These are phyloP conservation scores for Hyphopichia burtonii DNA, from an alignment of 1,139 yeast species.

Conservation along the genomic window DNA sequence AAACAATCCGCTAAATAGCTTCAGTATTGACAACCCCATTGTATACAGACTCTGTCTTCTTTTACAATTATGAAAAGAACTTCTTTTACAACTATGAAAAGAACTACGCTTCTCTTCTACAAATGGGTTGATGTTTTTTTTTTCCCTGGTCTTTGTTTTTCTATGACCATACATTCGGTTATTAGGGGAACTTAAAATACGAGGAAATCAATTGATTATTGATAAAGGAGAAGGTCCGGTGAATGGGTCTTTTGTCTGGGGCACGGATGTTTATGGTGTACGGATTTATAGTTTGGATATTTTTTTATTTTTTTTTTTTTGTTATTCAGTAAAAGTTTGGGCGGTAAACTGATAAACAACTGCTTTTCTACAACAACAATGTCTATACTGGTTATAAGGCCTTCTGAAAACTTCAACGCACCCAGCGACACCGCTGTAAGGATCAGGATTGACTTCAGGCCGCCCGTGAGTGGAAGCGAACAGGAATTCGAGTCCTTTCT, in stretches of 20 bases:
- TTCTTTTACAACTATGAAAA: background rate
- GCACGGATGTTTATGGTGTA: no score
- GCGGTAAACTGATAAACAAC: background rate
- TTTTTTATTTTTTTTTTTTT: no score
- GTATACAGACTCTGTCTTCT: no score
- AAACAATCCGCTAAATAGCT: constrained; percentile 35
- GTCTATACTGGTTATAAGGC: background rate
- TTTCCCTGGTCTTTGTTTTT: no score
- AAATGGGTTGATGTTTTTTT: background rate
- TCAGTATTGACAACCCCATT: constrained; percentile 40
- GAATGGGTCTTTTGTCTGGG: no score
- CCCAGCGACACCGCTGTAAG: constrained; percentile 1
- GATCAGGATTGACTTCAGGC: background rate
- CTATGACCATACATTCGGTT: no score
- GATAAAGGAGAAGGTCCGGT: no score
- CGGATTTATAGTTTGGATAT: no score
- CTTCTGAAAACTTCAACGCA: constrained; percentile 1
- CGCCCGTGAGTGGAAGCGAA: background rate
- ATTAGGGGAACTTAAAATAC: no score
- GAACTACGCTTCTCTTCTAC: background rate
- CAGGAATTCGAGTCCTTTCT: background rate
- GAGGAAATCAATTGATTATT: no score
- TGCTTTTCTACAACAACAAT: no score
- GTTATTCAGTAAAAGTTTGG: no score
- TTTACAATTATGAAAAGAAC: background rate